phyloP scores from a whole-genome alignment of 1,284 basidiomycete species.

The Inonotus obliquus region DNA sequence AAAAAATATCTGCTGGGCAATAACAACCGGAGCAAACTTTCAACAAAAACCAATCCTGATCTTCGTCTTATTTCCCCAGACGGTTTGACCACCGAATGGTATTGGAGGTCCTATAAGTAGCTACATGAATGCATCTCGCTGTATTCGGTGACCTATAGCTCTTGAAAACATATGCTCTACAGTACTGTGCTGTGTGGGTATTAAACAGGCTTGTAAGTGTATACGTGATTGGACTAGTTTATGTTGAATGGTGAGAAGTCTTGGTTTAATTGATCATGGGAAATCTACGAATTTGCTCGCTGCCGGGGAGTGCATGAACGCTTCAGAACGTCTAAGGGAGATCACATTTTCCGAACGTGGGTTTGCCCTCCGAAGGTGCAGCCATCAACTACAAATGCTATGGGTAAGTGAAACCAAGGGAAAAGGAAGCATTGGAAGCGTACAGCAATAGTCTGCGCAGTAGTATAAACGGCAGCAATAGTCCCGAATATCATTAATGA shows the following conservation, averaged over 20 bases:
- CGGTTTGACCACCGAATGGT: neutral
- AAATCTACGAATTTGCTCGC: neutral
- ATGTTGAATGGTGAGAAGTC: neutral
- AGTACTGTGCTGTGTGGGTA: neutral
- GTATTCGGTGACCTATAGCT: neutral
- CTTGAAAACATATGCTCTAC: neutral
- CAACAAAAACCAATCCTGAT: neutral
- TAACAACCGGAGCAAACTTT: neutral
- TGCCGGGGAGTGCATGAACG: neutral
- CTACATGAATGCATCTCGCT: neutral
- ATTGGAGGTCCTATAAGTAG: neutral
- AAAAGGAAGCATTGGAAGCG: neutral
- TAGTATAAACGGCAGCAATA: conserved; percentile 82
- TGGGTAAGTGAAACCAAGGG: neutral
- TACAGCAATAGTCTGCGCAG: conserved; percentile 63
- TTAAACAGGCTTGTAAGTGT: neutral
- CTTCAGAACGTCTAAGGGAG: neutral
- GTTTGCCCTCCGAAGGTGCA: conserved; percentile 20
- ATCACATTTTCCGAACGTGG: conserved; percentile 24
- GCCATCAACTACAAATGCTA: conserved; percentile 34
- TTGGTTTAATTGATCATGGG: neutral
- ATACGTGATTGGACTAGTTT: neutral
- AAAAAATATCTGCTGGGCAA: neutral
- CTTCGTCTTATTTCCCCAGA: neutral
- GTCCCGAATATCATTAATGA: conserved; percentile 80